A percentile compares a stretch with the other conserved stretches of the same genome.
Conservation (phyloP, 768 basidiomycete species). For the Leccinum obscurum region DNA sequence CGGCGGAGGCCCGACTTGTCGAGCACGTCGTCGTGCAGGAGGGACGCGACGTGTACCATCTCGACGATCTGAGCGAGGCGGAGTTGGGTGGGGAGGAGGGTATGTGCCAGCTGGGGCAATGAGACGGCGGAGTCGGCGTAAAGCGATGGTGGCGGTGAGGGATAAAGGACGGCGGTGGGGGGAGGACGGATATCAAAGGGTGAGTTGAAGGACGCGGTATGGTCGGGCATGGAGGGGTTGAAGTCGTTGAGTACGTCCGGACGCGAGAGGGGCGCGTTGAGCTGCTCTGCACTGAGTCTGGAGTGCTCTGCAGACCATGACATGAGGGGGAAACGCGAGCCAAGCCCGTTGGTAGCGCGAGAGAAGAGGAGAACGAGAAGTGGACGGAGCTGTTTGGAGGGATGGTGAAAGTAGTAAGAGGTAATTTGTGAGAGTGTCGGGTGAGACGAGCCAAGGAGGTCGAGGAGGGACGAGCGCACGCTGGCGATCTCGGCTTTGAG, state of each 20-base stretch:
- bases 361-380: constrained; percentile 86
- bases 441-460: constrained; percentile 85
- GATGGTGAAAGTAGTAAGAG: constrained; percentile 87
- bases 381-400: constrained; percentile 89
- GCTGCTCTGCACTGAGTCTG: constrained; percentile 53
- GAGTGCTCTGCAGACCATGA: constrained; percentile 61
- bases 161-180: constrained; percentile 22
- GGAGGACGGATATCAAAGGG: constrained; percentile 51
- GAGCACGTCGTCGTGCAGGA: constrained; percentile 90
- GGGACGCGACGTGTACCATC: constrained; percentile 96
- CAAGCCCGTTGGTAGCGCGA: constrained; percentile 91
- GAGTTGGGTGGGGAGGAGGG: constrained; percentile 77
- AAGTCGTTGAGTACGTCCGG: constrained; percentile 87
- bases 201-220: constrained; percentile 64
- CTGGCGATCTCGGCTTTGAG: constrained; percentile 72
- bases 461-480: constrained; percentile 70
- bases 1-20: constrained; percentile 75
- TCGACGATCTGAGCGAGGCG: constrained; percentile 95
- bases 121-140: constrained; percentile 15
- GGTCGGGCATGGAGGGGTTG: constrained; percentile 85
- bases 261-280: constrained; percentile 78
- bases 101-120: constrained; percentile 36
- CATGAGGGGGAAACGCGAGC: constrained; percentile 59
- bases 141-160: constrained; percentile 29
- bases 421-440: constrained; percentile 86